These are phyloP conservation scores for Eimeria maxima DNA, from an alignment of 169 alveolate genomes.

Conservation along the genomic window DNA sequence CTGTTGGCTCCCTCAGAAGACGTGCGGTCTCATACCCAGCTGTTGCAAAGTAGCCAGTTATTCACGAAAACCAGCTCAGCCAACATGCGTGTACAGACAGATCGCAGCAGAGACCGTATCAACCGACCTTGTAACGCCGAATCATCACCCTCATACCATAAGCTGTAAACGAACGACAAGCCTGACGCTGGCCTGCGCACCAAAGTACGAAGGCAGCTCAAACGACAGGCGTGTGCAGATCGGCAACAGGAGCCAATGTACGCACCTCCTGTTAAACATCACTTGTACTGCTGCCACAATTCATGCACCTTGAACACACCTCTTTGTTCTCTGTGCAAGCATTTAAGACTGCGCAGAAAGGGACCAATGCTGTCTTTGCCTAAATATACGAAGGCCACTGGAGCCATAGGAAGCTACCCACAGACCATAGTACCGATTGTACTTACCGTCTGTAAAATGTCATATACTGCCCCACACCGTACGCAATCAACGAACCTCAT, in stretches of 20 bases:
- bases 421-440: neutral
- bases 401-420: neutral
- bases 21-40: no score
- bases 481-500: neutral
- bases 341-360: neutral
- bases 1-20: no score
- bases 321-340: neutral
- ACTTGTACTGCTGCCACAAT: neutral
- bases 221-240: neutral
- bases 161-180: no score
- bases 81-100: no score
- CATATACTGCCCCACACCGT: neutral
- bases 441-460: neutral
- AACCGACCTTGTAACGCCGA: no score
- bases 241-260: neutral
- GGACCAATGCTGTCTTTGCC: neutral
- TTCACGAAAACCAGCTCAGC: no score
- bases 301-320: neutral
- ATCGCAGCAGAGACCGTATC: no score
- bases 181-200: neutral
- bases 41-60: no score
- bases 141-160: no score
- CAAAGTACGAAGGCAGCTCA: neutral
- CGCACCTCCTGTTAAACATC: neutral
- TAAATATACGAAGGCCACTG: neutral